Conservation (phyloP, 805 yeast genomes). For the Candida peoriensis region DNA sequence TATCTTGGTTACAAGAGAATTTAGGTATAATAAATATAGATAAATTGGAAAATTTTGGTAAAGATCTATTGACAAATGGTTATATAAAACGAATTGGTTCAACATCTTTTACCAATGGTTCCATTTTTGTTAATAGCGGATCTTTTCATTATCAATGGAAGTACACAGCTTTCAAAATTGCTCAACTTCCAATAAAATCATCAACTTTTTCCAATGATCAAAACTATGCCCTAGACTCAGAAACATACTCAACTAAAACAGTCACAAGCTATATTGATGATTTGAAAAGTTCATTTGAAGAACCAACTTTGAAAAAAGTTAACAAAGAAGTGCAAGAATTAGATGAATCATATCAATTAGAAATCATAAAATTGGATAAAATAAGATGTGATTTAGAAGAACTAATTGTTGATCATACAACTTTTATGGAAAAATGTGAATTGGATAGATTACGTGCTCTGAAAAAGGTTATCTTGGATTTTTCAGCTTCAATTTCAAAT, state of each 20-base stretch:
- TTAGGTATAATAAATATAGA: slow-evolving; percentile 41
- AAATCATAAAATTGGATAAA: slow-evolving; percentile 56
- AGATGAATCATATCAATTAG: slow-evolving; percentile 50
- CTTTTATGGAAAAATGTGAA: slow-evolving; percentile 81
- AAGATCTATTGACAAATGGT: slow-evolving; percentile 57
- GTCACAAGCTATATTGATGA: slow-evolving; percentile 19
- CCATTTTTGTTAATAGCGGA: slow-evolving; percentile 69
- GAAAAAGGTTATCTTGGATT: slow-evolving; percentile 71
- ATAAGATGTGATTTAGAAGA: slow-evolving; percentile 73
- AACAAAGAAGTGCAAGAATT: slow-evolving; percentile 51
- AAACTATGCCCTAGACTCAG: slow-evolving; percentile 27
- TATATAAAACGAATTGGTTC: slow-evolving; percentile 48
- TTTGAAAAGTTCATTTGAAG: slow-evolving; percentile 35
- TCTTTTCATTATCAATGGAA: slow-evolving; percentile 80
- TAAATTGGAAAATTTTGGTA: slow-evolving; percentile 69
- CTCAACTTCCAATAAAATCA: slow-evolving; percentile 24
- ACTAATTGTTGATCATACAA: slow-evolving; percentile 59
- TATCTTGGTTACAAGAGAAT: slow-evolving; percentile 52
- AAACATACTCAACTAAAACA: slow-evolving; percentile 15
- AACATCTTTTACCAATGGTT: slow-evolving; percentile 64
- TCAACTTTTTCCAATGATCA: slow-evolving; percentile 19
- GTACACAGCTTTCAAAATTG: slow-evolving; percentile 55
- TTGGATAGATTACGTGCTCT: slow-evolving; percentile 69
- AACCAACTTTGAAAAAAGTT: slow-evolving; percentile 45
- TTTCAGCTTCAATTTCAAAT: slow-evolving; percentile 59